Evolutionary conservation across 345 rosid species (phyloP), one percentile per base, ranked within the genome.

Genomic region (Hibiscus tridactylites): DNA sequence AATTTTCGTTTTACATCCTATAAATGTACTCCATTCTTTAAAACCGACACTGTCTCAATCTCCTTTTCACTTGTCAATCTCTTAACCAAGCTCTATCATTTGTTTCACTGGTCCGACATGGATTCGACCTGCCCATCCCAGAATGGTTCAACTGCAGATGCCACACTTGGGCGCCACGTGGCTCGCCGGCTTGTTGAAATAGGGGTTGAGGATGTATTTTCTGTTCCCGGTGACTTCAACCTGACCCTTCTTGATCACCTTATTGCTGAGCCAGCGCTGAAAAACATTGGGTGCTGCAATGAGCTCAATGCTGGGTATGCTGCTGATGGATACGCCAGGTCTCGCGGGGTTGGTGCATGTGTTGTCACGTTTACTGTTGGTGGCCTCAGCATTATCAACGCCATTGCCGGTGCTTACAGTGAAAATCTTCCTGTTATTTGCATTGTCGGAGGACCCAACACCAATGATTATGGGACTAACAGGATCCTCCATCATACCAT

Each of bases 251-350:
- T 88, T 2, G 92, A 90, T 61, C 89, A 86, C 58, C 85, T 90
- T 31, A 81, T 90, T 12, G 86, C 90, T 0, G 92, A 88, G 83
- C 90, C 92, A 0, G 82, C 75, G 68, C 85, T 90, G 26, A 88
- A 72, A 62, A 73, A 75, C 75, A 52, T 90, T 28, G 93, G 96
- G 2, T 88, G 93, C 84, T 90, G 93, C 75, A 87, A 85, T 67
- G 96, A 88, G 86, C 90, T 90, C 9, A 87, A 85, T 28, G 93
- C 93, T 0, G 91, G 90, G 2, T 88, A 88, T 58, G 88, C 89
- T 3, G 93, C 90, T 8, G 89, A 88, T 64, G 91, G 93, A 2
- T 87, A 89, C 73, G 93, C 88, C 4, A 65, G 91, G 66, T 76
- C 87, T 1, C 85, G 88, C 4, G 91, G 87, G 3, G 91, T 89